These are phyloP conservation scores for Hortaea sp. DNA, from an alignment of 2,329 filamentous ascomycete genomes.

Conservation along the genomic window DNA sequence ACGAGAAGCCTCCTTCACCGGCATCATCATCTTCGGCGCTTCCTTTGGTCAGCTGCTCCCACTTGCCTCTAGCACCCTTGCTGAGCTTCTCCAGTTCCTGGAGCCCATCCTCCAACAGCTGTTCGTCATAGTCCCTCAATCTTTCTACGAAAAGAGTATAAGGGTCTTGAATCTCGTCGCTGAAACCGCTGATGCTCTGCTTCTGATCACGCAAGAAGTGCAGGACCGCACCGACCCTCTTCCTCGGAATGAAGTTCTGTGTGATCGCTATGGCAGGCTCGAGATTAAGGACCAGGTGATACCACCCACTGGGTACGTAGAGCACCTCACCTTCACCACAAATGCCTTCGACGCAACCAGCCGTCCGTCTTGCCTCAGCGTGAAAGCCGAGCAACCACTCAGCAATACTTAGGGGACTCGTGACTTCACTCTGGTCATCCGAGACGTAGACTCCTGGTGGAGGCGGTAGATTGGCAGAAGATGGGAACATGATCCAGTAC, in stretches of 20 bases:
- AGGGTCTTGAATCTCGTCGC: slow-evolving; percentile 58
- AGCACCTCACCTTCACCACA: slow-evolving; percentile 77
- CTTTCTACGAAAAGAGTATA: slow-evolving; percentile 65
- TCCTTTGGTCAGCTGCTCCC: slow-evolving; percentile 64
- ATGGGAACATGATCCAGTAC: slow-evolving; percentile 98
- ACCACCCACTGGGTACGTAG: slow-evolving; percentile 92
- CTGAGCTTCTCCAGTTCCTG: slow-evolving; percentile 53
- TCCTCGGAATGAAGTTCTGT: slow-evolving; percentile 82
- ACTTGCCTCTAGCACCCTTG: slow-evolving; percentile 66
- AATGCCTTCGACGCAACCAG: slow-evolving; percentile 76
- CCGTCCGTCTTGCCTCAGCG: slow-evolving; percentile 61
- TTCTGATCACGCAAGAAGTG: slow-evolving; percentile 72
- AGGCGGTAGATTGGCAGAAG: slow-evolving; percentile 48
- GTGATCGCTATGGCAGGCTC: slow-evolving; percentile 79
- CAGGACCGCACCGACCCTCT: slow-evolving; percentile 64
- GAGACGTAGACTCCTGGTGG: slow-evolving; percentile 89
- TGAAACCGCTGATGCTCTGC: slow-evolving; percentile 82
- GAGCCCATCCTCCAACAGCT: slow-evolving; percentile 56
- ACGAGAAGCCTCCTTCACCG: slow-evolving; percentile 51
- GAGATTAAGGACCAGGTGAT: slow-evolving; percentile 82
- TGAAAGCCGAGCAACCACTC: slow-evolving; percentile 93
- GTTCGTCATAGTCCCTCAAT: slow-evolving; percentile 53
- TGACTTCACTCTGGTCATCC: slow-evolving; percentile 83
- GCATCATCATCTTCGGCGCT: slow-evolving; percentile 34
- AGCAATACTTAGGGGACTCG: slow-evolving; percentile 86